Evolutionary conservation across 108 stramenopile species (phyloP), one percentile per base, ranked within the genome.

Genomic region (Cyclotella baltica): DNA sequence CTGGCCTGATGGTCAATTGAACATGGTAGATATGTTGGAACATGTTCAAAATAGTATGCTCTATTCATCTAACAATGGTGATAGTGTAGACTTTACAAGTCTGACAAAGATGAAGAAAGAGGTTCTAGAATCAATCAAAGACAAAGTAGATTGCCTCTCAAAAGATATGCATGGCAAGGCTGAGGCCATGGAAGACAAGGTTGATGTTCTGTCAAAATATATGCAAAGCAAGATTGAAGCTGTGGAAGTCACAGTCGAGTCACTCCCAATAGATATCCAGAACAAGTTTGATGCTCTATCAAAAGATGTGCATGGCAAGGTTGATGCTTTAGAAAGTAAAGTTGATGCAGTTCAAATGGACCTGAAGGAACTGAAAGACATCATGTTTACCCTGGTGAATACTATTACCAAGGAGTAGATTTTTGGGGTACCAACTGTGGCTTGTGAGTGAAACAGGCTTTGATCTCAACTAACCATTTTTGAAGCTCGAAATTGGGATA

Each of bases 1-100:
- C 18, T 52, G 51, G 51, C 51, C 51, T 19, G 51, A 52, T n/a
- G 51, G 19, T 52, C 51, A 52, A n/a, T n/a, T 20, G 19, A 52
- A 19, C 19, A 52, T 52, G n/a, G 51, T 52, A 11, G 10, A 43
- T 11, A 43, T 8, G 40, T 43, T 43, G 40, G 40, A 43, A 43
- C 40, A 43, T 11, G 40, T 43, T 13, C 40, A n/a, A n/a, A n/a
- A 43, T 8, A 43, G 40, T 43, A 13, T 13, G 13, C 8, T 43
- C 13, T 43, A 8, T 13, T 11, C 40, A 8, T 43, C 40, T 43
- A 43, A n/a, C n/a, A n/a, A 8, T 11, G 40, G 13, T n/a, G 51
- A 52, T 10, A 20, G n/a, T 4, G n/a, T n/a, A 4, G 51, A 20
- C 51, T n/a, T 13, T 8, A 43, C 13, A 13, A 43, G 13, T 11